Base-by-base conservation (phyloP, 495 filamentous ascomycete species). In the Talaromyces nanjingensis region DNA sequence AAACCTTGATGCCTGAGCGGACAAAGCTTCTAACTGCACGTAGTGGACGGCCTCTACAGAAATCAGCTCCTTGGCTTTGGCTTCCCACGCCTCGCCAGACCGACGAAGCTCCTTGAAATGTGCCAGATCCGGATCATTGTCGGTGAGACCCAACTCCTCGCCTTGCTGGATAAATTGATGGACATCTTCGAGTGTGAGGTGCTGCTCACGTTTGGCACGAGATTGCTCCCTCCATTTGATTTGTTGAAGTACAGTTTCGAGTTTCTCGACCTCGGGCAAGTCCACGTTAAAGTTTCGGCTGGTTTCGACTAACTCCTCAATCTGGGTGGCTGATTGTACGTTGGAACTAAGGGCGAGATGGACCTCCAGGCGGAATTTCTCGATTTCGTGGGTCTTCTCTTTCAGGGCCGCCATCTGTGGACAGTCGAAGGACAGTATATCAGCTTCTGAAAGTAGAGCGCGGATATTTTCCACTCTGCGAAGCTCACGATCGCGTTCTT, bases 1-100 rank as follows among this genome's bases (percentile, higher is more conserved):
- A 52, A 97, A 82, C 6, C 82, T 81, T 39, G 86, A 84, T n/a
- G 87, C 86, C 71, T 90, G 88, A 20, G 82, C 81, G 1, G 91
- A 93, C 33, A 99, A 80, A 4, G 94, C 92, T 72, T 98, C 93
- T 24, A 99, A 81, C 69, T 99, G 94, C 55, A 91, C 90, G 71
- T 96, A 98, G 75, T 98, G 90, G 34, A 97, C 87, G 14, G 86
- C 77, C 64, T 98, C 94, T 22, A 89, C 92, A 14, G 87, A 84
- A 79, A 98, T 96, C 54, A 99, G 75, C 74, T 99, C 93, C 70
- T 93, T 90, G 20, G 92, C 94, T 76, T 97, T 99, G 29, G 84
- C 77, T 74, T 98, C 94, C 94, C 94, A 99, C 62, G 90, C 80
- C 67, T 92, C 83, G 33, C 93, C 94, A 34, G 84, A 84, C 14